phyloP scores from a whole-genome alignment of 2,329 filamentous ascomycete genomes.

The Aspergillus sp. region DNA sequence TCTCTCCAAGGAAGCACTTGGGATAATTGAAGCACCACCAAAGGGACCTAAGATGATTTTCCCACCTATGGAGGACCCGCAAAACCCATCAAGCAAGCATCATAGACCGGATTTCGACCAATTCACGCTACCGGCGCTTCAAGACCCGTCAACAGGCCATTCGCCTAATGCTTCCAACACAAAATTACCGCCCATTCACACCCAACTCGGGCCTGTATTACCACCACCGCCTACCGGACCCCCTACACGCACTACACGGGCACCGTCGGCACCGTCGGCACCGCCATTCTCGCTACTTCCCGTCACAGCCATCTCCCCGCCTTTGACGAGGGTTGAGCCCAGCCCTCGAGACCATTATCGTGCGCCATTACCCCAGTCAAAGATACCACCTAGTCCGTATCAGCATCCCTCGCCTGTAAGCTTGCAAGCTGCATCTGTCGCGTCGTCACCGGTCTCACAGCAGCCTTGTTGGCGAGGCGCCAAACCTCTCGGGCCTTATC shows the following conservation, averaged over 20 bases:
- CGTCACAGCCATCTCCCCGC: constrained; percentile 25
- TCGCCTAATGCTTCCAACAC: constrained; percentile 31
- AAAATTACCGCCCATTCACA: constrained; percentile 43
- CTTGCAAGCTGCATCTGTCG: constrained; percentile 34
- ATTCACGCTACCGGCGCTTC: constrained; percentile 38
- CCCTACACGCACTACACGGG: constrained; percentile 22
- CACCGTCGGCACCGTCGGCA: constrained; percentile 24
- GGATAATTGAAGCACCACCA: not conserved
- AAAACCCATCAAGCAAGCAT: not conserved
- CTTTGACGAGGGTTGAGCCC: constrained; percentile 27
- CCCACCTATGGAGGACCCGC: not conserved
- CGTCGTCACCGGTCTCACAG: constrained; percentile 37
- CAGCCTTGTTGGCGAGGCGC: constrained; percentile 29
- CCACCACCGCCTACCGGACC: constrained; percentile 27
- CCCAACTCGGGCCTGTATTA: constrained; percentile 25
- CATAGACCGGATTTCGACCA: not conserved
- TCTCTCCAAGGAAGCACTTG: not conserved
- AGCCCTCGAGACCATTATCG: constrained; percentile 31
- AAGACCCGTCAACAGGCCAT: constrained; percentile 34
- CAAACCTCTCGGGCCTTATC: constrained; percentile 28
- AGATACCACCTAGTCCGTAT: constrained; percentile 36
- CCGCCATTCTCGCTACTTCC: constrained; percentile 25
- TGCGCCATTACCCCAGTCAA: constrained; percentile 30
- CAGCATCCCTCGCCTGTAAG: constrained; percentile 41
- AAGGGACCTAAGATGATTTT: too few relatives aligned